Base-by-base conservation (phyloP, 441 rosid species). In the Isatis lusitanica region DNA sequence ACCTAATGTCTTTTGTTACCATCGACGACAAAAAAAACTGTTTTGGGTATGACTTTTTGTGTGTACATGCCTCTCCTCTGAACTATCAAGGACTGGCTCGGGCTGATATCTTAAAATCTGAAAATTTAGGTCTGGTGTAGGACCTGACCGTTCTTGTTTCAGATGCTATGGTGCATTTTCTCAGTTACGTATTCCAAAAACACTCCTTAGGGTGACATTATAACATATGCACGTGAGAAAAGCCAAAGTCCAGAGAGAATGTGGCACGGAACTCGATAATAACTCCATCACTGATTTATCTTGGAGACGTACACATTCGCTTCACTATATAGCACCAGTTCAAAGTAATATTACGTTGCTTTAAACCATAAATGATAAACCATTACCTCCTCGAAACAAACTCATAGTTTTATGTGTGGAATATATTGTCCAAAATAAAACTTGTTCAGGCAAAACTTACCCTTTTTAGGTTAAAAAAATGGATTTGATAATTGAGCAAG, bases 251-350 rank as follows among this genome's bases (percentile, higher is more conserved):
- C 24, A 21, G 2, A 31, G 47, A 31, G 30, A 3, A 36, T 40
- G 28, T 65, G 82, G 78, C 90, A 83, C 92, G 82, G 81, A 84
- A 83, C 80, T 83, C 90, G 16, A 84, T 78, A 83, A 86, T 73
- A 63, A 75, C 3, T 55, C 81, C 58, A 88, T 75, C 73, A 84
- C 84, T 80, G 56, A 58, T 56, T 31, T 26, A 17, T 38, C 18
- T 64, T 46, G 40, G 31, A 8, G 58, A 56, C 39, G 40, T 65
- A 57, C 43, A 74, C 72, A 48, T 44, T n/a, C n/a, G n/a, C n/a
- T n/a, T n/a, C n/a, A n/a, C n/a, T n/a, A n/a, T n/a, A n/a, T n/a
- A n/a, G n/a, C n/a, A n/a, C n/a, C n/a, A n/a, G n/a, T n/a, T 44
- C 13, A 35, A 36, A 24, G 65, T 58, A 40, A 6, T 42, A 4